A percentile compares a stretch with the other conserved stretches of the same genome.
Conservation (phyloP, 2,329 filamentous ascomycete species). For the Trichoderma sp. region DNA sequence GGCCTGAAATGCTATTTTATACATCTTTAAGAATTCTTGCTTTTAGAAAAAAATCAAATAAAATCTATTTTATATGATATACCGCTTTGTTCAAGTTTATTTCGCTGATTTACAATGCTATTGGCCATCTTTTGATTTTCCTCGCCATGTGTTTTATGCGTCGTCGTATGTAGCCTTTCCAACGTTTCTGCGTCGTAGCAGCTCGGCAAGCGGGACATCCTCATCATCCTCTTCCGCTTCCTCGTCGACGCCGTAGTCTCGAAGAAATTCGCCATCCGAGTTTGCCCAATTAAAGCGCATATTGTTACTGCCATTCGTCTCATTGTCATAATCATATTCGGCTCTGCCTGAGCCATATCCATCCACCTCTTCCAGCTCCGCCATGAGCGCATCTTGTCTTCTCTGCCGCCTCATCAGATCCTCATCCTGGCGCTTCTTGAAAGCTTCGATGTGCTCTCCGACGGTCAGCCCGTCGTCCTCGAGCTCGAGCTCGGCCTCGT, state of each 20-base stretch:
- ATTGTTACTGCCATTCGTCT: conserved; percentile 31
- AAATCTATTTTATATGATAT: background rate
- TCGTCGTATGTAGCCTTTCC: conserved; percentile 30
- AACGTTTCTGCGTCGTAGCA: conserved; percentile 60
- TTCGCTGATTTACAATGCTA: conserved; percentile 24
- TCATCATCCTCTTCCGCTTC: conserved; percentile 62
- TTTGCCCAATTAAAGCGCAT: conserved; percentile 67
- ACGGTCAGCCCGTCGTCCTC: conserved; percentile 43
- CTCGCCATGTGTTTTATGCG: background rate
- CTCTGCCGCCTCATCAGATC: conserved; percentile 49
- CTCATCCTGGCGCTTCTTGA: conserved; percentile 53
- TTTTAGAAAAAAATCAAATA: conserved; percentile 15
- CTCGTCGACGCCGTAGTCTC: conserved; percentile 81
- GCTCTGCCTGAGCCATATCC: conserved; percentile 64
- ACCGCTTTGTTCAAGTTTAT: conserved; percentile 8
- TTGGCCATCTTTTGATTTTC: conserved; percentile 31
- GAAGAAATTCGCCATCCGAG: conserved; percentile 71
- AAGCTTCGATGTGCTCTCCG: conserved; percentile 54
- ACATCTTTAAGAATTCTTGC: conserved; percentile 9
- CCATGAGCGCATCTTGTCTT: conserved; percentile 46
- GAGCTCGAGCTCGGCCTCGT: conserved; percentile 41
- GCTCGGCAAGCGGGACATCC: conserved; percentile 70
- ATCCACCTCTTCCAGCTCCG: conserved; percentile 56
- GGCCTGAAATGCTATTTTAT: conserved; percentile 12
- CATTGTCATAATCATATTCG: conserved; percentile 58